phyloP scores from a whole-genome alignment of 495 filamentous ascomycete genomes.

The Entonaema liquescens region DNA sequence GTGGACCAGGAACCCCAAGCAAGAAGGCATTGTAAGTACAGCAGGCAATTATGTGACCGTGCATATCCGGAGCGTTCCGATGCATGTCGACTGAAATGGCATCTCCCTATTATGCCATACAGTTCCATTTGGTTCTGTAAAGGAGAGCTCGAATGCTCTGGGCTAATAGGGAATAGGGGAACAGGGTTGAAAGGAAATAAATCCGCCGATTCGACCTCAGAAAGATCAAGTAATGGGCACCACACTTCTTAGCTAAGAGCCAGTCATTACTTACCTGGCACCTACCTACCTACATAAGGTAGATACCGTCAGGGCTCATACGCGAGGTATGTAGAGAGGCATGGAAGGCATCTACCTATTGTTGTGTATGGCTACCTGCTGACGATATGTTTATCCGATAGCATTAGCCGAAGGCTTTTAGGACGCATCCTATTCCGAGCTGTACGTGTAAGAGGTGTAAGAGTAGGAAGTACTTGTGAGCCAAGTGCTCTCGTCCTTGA shows the following conservation, averaged over 20 bases:
- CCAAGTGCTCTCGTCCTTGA: background rate
- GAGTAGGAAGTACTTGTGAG: background rate
- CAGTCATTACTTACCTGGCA: background rate
- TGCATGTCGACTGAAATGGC: slow-evolving; percentile 29
- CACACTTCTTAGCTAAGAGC: slow-evolving; percentile 1
- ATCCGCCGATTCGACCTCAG: background rate
- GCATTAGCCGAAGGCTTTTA: slow-evolving; percentile 4
- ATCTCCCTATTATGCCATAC: background rate
- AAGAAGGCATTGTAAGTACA: slow-evolving; percentile 9
- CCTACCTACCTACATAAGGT: background rate
- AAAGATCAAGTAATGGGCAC: background rate
- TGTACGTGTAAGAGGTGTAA: background rate
- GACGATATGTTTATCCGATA: background rate
- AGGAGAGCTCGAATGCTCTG: background rate
- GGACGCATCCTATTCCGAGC: background rate
- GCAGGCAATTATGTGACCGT: slow-evolving; percentile 11
- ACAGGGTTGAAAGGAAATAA: background rate
- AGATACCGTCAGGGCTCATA: background rate
- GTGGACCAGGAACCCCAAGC: slow-evolving; percentile 1
- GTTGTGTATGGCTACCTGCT: background rate
- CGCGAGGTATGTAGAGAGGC: background rate
- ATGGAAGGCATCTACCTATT: background rate
- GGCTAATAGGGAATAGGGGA: background rate
- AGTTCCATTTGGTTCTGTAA: slow-evolving; percentile 5
- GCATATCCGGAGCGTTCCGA: slow-evolving; percentile 31